Evolutionary conservation across 1,284 basidiomycete species (phyloP), one percentile per base, ranked within the genome.

Genomic region (Ceratobasidium sp.): DNA sequence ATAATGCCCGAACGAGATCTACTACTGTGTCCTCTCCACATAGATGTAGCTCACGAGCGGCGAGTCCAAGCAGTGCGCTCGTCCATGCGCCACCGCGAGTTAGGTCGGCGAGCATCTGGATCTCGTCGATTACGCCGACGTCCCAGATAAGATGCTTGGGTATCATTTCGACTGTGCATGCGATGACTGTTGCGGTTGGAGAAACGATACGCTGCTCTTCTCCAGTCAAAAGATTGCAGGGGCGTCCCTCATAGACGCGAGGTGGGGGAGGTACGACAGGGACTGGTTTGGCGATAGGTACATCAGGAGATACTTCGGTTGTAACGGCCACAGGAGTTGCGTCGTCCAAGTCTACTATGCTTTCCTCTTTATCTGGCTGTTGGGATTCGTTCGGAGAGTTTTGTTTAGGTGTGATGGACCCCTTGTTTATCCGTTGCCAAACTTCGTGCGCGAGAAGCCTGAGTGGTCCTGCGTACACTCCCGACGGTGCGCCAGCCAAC

Each of bases 91-190:
- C 88, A 0, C 97, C 97, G 13, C 97, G 92, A 5, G 91, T 87
- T 0, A 87, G 83, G 84, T 98, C 96, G 0, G 90, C 91, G 26
- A 99, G 91, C 94, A 99, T 95, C 87, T 99, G 98, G 77, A 99
- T 99, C 87, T 99, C 97, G 85, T 99, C 97, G 60, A 99, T 88
- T 72, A 99, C 97, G 0, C 92, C 97, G 12, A 99, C 96, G 76
- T 98, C 96, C 82, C 89, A 90, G 0, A 83, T 78, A 20, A 81
- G 82, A 0, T 81, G 78, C 0, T 87, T 81, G 2, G 89, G 88
- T n/a, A 95, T 85, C 97, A 99, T 99, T 88, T 99, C 97, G 79
- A 99, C 93, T 1, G 97, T 99, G 84, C 95, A 97, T 82, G 92
- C 93, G 10, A 89, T 80, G 33, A 98, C 85, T 0, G 89, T 87